Evolutionary conservation across 805 yeast species (phyloP), one percentile per base, ranked within the genome.

Genomic region (Myxozyma monticola): DNA sequence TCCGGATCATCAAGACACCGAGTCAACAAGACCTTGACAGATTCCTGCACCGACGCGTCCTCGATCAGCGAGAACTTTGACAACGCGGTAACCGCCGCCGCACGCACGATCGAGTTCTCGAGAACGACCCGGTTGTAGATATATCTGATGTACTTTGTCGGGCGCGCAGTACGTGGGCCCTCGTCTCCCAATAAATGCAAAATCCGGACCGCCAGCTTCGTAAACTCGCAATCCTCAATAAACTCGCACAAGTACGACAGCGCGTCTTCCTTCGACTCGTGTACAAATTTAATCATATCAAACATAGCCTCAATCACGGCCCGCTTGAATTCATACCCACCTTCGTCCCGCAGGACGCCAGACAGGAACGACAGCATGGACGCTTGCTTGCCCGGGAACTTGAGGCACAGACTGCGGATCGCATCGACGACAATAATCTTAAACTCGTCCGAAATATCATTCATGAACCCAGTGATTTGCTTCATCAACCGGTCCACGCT

Each of bases 161-260:
- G 96, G 57, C 84, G 85, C 6, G 84, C 61, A 4, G 96, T 84
- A 51, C 76, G 73, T 63, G 99, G 97, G 54, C 99, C 99, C 69
- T 90, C 96, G 59, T 83, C 86, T 66, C 99, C 99, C 59, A 93
- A 78, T 55, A 91, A 70, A 70, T 90, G 96, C 68, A 93, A 76
- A 51, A 93, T 84, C 65, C 98, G 81, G n/a, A 90, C 96, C 24
- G 95, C 81, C 55, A 93, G 80, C 70, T 89, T 96, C 26, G 96
- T 86, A 72, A 78, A 91, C 72, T 93, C 99, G 73, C 98, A 93
- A 75, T 93, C 99, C 71, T 93, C 99, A 63, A 93, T 93, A 66
- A 89, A 90, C 70, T 93, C 99, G 76, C 98, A 89, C 62, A 93
- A 76, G 68, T 84, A 84, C 71, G 86, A 88, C 64, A 93, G 75